These are phyloP conservation scores for Orobanche coerulescens DNA, from an alignment of 257 asterid species.

Conservation along the genomic window DNA sequence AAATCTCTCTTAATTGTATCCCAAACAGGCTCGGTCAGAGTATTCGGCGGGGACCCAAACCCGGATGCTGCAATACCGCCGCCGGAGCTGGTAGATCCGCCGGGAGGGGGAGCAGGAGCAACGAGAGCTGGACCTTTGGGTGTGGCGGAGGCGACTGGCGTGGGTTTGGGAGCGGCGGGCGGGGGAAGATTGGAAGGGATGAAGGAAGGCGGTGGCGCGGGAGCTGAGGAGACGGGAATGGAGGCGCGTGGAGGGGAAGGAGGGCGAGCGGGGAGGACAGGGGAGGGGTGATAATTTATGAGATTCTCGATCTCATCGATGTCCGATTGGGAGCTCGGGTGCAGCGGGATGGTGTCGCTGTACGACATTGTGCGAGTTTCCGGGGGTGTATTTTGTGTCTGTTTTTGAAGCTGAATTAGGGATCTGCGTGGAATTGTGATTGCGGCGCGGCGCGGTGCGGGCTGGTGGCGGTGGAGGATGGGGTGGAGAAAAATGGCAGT, in stretches of 20 bases:
- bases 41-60: conserved; percentile 67
- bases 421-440: neutral
- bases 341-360: conserved; percentile 69
- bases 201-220: conserved; percentile 31
- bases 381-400: neutral
- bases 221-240: conserved; percentile 52
- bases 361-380: conserved; percentile 44
- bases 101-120: conserved; percentile 24
- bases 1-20: conserved; percentile 88
- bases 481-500: neutral
- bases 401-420: conserved; percentile 9
- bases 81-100: conserved; percentile 29
- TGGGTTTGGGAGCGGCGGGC: conserved; percentile 29
- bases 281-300: conserved; percentile 53
- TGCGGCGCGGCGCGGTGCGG: conserved; percentile 13
- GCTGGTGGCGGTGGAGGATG: neutral
- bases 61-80: conserved; percentile 35
- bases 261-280: conserved; percentile 72
- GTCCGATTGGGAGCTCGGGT: conserved; percentile 85
- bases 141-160: conserved; percentile 29
- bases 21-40: conserved; percentile 92
- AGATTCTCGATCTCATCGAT: conserved; percentile 97
- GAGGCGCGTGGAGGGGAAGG: conserved; percentile 79
- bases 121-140: conserved; percentile 28
- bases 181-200: conserved; percentile 55